Percentiles rank a stretch among this genome's conserved stretches.
These are phyloP conservation scores for Protomyces macrosporus DNA, from an alignment of 1,139 yeast genomes.

Conservation along the genomic window DNA sequence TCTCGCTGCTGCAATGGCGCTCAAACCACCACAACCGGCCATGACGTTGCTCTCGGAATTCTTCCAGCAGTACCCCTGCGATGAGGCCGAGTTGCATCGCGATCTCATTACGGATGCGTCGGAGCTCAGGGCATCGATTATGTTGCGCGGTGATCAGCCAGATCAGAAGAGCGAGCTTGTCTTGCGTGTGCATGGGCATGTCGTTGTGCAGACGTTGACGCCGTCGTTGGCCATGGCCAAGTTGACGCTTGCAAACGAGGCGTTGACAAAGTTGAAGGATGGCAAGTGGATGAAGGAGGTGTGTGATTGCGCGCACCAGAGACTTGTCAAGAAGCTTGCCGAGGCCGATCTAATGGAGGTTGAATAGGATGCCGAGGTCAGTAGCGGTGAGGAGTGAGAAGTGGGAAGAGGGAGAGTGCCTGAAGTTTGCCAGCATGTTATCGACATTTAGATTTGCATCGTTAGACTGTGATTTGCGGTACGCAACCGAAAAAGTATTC, in stretches of 20 bases:
- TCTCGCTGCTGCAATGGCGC: background rate
- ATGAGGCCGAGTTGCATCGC: background rate
- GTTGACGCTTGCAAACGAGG: background rate
- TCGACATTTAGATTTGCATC: background rate
- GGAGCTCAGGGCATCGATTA: background rate
- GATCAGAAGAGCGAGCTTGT: background rate
- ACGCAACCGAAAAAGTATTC: background rate
- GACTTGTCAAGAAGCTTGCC: background rate
- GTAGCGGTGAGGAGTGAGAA: background rate
- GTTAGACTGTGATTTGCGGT: background rate
- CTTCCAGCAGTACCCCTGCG: background rate
- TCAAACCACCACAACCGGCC: background rate
- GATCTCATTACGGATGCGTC: background rate
- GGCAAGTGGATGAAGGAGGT: background rate
- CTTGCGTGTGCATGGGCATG: background rate
- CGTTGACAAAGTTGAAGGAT: background rate
- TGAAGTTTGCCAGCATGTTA: background rate
- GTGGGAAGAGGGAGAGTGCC: background rate
- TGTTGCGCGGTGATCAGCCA: background rate
- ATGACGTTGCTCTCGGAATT: background rate
- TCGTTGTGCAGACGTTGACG: background rate
- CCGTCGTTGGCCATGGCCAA: background rate
- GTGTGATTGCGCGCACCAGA: background rate
- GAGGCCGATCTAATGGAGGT: background rate
- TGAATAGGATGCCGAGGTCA: background rate